phyloP scores from a whole-genome alignment of 331 rosid genomes.

The Acacia pycnantha region DNA sequence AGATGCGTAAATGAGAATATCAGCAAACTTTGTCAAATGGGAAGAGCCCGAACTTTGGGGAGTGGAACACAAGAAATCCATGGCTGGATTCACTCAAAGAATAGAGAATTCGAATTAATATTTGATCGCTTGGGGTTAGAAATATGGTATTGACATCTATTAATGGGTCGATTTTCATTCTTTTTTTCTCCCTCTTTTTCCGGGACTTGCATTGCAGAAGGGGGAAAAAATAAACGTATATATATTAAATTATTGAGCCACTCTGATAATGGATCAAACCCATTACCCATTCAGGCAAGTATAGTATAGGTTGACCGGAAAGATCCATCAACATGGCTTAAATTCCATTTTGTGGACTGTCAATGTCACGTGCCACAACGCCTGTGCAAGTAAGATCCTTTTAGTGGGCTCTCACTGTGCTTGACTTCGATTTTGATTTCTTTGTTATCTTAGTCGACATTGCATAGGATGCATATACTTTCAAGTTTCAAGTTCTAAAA shows the following conservation, averaged over 20 bases:
- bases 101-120: conserved; percentile 4
- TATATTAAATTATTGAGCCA: neutral
- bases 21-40: conserved; percentile 30
- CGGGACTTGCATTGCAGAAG: conserved; percentile 31
- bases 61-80: conserved; percentile 9
- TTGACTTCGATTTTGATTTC: neutral
- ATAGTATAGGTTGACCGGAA: neutral
- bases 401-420: neutral
- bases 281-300: neutral
- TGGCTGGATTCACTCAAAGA: neutral
- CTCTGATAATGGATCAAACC: too few relatives aligned
- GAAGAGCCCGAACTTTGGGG: conserved; percentile 45
- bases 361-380: neutral
- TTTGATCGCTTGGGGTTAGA: conserved; percentile 23
- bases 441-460: neutral
- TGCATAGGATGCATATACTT: too few relatives aligned
- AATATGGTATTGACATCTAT: conserved; percentile 3
- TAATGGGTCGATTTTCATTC: conserved; percentile 27
- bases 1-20: conserved; percentile 27
- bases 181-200: conserved; percentile 28
- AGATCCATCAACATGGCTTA: neutral
- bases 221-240: neutral
- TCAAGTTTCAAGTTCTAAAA: neutral
- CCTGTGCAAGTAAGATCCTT: neutral
- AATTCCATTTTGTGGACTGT: neutral